Conservation (phyloP, 2,329 filamentous ascomycete species). For the Fonsecaea multimorphosa region DNA sequence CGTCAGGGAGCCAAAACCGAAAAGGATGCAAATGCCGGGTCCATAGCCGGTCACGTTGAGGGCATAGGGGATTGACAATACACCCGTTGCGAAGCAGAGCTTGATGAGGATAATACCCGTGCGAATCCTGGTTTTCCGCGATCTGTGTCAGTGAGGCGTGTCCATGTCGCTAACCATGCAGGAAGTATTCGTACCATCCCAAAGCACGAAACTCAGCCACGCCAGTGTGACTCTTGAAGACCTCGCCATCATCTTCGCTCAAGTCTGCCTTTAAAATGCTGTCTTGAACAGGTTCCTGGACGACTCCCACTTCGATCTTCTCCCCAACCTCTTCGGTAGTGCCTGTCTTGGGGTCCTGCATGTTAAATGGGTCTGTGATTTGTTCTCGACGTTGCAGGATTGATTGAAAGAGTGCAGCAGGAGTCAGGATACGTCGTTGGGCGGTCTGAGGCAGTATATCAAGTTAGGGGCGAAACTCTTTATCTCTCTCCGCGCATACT, state of each 20-base stretch:
- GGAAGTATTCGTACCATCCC: conserved; percentile 45
- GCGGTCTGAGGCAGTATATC: not conserved
- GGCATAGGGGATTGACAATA: conserved; percentile 72
- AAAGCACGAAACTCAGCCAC: conserved; percentile 58
- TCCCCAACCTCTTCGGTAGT: conserved; percentile 4
- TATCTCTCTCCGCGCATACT: not conserved
- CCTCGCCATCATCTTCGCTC: conserved; percentile 42
- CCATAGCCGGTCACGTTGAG: conserved; percentile 57
- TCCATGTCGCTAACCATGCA: not conserved
- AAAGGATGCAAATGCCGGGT: conserved; percentile 54
- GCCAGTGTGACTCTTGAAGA: conserved; percentile 55
- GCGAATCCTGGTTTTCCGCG: conserved; percentile 45
- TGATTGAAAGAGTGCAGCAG: not conserved
- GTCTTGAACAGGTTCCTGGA: conserved; percentile 5
- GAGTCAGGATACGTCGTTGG: not conserved
- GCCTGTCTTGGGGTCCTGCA: not conserved
- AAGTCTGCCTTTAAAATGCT: conserved; percentile 4
- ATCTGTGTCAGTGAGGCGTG: conserved; percentile 5
- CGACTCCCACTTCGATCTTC: conserved; percentile 10
- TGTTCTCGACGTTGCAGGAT: conserved; percentile 2
- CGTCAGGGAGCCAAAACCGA: conserved; percentile 57
- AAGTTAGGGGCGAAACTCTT: not conserved
- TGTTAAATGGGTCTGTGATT: conserved; percentile 6
- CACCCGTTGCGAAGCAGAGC: conserved; percentile 90
- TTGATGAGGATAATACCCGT: conserved; percentile 55